These are phyloP conservation scores for Trichosporon asahii DNA, from an alignment of 1,284 basidiomycete genomes.

Conservation along the genomic window DNA sequence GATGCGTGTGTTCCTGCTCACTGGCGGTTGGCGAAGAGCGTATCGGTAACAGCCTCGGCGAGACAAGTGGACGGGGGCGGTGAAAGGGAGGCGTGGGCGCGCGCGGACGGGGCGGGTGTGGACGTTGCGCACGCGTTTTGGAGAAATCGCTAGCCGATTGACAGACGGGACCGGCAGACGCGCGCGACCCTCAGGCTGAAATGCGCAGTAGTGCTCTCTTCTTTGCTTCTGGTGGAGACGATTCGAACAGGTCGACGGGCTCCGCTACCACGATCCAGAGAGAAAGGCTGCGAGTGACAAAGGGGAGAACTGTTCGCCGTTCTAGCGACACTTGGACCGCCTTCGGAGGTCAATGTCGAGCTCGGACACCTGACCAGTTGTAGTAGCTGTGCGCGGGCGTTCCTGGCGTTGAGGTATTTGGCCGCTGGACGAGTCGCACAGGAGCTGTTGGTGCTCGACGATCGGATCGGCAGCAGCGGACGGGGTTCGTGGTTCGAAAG, in stretches of 20 bases:
- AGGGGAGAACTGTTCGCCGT: not conserved
- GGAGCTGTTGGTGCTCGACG: not conserved
- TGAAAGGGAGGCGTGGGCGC: not conserved
- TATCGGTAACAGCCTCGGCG: slow-evolving; percentile 3
- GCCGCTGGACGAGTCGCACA: not conserved
- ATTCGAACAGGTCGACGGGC: not conserved
- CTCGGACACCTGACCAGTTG: not conserved
- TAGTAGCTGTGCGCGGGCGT: slow-evolving; percentile 4
- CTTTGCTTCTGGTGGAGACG: not conserved
- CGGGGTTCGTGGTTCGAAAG: not conserved
- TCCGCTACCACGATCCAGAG: not conserved
- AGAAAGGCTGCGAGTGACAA: not conserved
- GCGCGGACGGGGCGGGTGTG: not conserved
- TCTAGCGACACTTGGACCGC: not conserved
- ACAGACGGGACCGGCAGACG: not conserved
- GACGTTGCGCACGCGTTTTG: not conserved
- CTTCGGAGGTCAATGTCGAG: not conserved
- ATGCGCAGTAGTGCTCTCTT: not conserved
- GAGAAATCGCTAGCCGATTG: not conserved
- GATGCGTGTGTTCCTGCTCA: not conserved
- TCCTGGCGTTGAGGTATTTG: not conserved
- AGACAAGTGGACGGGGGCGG: slow-evolving; percentile 7
- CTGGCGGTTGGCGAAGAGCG: slow-evolving; percentile 6
- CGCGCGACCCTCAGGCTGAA: not conserved
- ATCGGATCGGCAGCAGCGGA: not conserved